phyloP scores from a whole-genome alignment of 2,329 filamentous ascomycete genomes.

The Neophaeococcomyces aloes region DNA sequence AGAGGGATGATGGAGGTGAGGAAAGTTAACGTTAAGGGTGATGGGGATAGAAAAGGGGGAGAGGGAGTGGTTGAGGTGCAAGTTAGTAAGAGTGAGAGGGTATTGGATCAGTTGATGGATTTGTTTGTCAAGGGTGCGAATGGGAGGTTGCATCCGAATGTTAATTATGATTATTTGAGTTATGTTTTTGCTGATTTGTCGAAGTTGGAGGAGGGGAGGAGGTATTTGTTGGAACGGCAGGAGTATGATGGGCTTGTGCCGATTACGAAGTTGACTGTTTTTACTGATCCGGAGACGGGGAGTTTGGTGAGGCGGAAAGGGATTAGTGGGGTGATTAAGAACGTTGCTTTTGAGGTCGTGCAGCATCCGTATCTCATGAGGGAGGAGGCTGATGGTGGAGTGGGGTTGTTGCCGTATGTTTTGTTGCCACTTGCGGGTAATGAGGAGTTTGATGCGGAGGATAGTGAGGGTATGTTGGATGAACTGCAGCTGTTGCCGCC shows the following conservation, averaged over 20 bases:
- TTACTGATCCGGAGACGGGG: slow-evolving; percentile 64
- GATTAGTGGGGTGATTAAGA: slow-evolving; percentile 95
- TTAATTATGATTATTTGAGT: slow-evolving; percentile 81
- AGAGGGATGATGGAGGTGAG: slow-evolving; percentile 1
- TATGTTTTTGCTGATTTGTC: slow-evolving; percentile 91
- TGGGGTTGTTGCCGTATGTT: slow-evolving; percentile 74
- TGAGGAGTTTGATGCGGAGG: slow-evolving; percentile 81
- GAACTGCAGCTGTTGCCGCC: slow-evolving; percentile 82
- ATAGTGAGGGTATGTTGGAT: slow-evolving; percentile 73
- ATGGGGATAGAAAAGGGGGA: neutral
- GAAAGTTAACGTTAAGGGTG: slow-evolving; percentile 4
- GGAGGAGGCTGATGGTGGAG: neutral
- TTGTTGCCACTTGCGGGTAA: slow-evolving; percentile 77
- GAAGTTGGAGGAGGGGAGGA: slow-evolving; percentile 63
- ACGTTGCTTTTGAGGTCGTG: slow-evolving; percentile 71
- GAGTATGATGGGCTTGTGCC: slow-evolving; percentile 76
- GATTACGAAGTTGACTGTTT: slow-evolving; percentile 82
- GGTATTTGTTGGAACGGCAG: slow-evolving; percentile 64
- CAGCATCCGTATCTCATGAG: slow-evolving; percentile 47
- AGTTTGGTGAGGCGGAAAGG: slow-evolving; percentile 76
- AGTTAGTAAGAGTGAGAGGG: slow-evolving; percentile 51
- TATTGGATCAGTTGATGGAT: slow-evolving; percentile 86
- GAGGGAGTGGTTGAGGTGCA: slow-evolving; percentile 3
- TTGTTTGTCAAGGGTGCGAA: slow-evolving; percentile 89
- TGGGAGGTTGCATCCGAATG: slow-evolving; percentile 69